These are phyloP conservation scores for Nakataea oryzae DNA, from an alignment of 2,329 filamentous ascomycete genomes.

Conservation along the genomic window DNA sequence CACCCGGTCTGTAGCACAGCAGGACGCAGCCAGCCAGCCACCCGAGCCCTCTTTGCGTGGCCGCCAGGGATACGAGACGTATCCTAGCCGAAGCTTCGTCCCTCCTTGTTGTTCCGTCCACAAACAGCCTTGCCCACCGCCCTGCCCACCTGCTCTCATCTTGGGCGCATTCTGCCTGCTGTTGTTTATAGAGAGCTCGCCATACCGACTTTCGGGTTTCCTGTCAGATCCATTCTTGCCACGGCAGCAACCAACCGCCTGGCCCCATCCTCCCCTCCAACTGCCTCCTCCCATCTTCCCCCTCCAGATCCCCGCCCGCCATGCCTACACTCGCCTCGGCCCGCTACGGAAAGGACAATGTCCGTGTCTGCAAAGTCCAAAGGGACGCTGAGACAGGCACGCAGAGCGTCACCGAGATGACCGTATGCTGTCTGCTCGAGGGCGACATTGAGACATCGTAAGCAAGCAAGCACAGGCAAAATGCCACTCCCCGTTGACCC, in stretches of 20 bases:
- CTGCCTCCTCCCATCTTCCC: not conserved
- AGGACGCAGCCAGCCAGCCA: not conserved
- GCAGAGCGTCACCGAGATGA: constrained; percentile 90
- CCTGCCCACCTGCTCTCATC: not conserved
- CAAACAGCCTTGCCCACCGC: not conserved
- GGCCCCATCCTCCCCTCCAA: too few species aligned
- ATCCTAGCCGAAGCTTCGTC: not conserved
- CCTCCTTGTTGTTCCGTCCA: too few species aligned
- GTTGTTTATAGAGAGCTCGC: too few species aligned
- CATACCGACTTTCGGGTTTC: not conserved
- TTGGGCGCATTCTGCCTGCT: too few species aligned
- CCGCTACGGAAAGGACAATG: constrained; percentile 92
- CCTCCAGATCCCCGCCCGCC: constrained; percentile 7
- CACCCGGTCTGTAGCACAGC: not conserved
- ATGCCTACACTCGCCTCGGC: constrained; percentile 53
- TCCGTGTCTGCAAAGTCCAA: constrained; percentile 93
- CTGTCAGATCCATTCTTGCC: not conserved
- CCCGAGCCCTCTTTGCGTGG: too few species aligned
- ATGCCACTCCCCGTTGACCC: constrained; percentile 9
- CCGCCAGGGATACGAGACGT: too few species aligned
- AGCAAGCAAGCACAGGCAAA: constrained; percentile 15
- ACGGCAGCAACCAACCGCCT: not conserved
- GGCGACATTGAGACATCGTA: constrained; percentile 81
- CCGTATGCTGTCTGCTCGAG: constrained; percentile 83
- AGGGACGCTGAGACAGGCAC: constrained; percentile 64